Base-by-base conservation (phyloP, 306 rosid species). In the Begonia fuchsioides region DNA sequence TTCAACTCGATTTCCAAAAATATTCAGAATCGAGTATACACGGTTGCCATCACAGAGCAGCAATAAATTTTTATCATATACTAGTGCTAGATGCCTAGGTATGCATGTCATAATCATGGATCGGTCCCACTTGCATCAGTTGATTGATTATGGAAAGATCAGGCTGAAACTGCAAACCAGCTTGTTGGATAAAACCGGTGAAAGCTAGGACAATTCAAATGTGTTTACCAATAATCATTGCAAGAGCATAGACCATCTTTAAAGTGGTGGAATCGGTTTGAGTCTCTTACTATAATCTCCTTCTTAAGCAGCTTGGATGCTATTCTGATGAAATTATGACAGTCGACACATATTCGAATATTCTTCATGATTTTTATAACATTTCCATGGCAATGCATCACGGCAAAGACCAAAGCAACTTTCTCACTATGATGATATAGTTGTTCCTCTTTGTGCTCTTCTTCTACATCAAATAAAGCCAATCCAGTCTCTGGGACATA, bases 271-370 rank as follows among this genome's bases (percentile, higher is more conserved):
- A 87, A 87, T 6, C 94, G 93, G 63, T 77, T 87, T 16, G 94
- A 76, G 67, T 87, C 96, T 74, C 96, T 80, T 47, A 87, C 78
- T 54, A 80, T 58, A 57, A 83, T 87, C 67, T 78, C 86, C 72
- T 76, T 80, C 47, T 68, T 64, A 54, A 74, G 66, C 13, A 66
- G 64, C 61, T 59, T 54, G 47, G 97, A 81, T 11, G 88, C 78
- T 58, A 83, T 58, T 61, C 81, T 83, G 86, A 88, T 88, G 69
- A 88, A 88, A 63, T 78, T 76, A 49, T 83, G 95, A 70, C 97
- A 88, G 52, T 83, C 95, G 32, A 81, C 90, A 50, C 97, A 88
- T 46, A 88, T 81, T 41, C 72, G 58, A 58, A n/a, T n/a, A n/a
- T n/a, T n/a, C n/a, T n/a, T n/a, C n/a, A n/a, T n/a, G n/a, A n/a